Conservation (phyloP, 768 basidiomycete genomes). For the Lactarius psammicola region DNA sequence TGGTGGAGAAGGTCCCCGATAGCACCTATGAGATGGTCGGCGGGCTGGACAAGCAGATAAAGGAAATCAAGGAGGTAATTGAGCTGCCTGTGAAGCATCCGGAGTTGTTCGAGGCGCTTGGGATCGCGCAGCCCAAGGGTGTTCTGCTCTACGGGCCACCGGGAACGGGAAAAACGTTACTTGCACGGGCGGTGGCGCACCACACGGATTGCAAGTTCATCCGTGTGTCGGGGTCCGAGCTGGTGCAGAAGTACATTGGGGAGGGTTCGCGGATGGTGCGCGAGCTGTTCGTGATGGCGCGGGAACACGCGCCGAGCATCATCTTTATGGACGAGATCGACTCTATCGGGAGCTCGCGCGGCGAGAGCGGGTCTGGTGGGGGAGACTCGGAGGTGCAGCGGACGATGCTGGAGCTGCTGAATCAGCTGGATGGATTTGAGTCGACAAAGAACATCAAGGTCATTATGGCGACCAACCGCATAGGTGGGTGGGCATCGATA, state of each 20-base stretch:
- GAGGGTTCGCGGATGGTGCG: conserved; percentile 96
- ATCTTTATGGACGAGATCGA: conserved; percentile 99
- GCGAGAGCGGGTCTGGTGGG: conserved; percentile 66
- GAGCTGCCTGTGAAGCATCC: conserved; percentile 95
- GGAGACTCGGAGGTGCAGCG: conserved; percentile 68
- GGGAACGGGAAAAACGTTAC: conserved; percentile 93
- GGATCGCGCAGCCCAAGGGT: conserved; percentile 96
- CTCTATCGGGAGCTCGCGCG: conserved; percentile 90
- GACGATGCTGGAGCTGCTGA: conserved; percentile 64
- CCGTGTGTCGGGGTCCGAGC: conserved; percentile 87
- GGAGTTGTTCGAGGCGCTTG: conserved; percentile 92
- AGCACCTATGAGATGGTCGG: conserved; percentile 99
- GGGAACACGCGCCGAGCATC: conserved; percentile 96
- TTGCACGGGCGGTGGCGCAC: conserved; percentile 94
- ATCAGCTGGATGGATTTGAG: conserved; percentile 67
- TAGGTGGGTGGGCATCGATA: conserved; percentile 53
- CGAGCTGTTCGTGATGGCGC: conserved; percentile 96
- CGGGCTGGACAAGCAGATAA: conserved; percentile 95
- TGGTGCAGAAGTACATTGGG: conserved; percentile 98
- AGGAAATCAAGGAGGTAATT: conserved; percentile 99
- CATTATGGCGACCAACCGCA: conserved; percentile 97
- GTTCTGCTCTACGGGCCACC: conserved; percentile 95
- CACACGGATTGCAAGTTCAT: conserved; percentile 99
- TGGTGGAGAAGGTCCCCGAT: conserved; percentile 99
- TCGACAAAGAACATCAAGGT: conserved; percentile 82